Evolutionary conservation across 257 asterid species (phyloP).

Genomic region (Buddleja alternifolia): DNA sequence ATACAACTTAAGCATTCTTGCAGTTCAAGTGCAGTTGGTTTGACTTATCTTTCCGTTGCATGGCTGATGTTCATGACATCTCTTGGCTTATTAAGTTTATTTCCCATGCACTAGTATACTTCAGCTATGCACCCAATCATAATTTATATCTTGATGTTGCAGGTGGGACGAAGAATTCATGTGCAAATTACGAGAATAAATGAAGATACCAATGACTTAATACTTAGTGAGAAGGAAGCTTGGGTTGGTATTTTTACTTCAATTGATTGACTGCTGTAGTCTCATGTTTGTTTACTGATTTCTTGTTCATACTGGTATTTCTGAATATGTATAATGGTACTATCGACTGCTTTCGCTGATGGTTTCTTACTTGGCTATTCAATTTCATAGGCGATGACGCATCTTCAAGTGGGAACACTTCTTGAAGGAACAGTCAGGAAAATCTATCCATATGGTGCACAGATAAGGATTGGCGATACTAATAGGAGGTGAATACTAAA

Average conservation of each 20-base stretch:
- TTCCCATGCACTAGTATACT: not conserved
- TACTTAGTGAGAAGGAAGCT: slow-evolving; percentile 92
- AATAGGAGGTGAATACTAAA: slow-evolving; percentile 72
- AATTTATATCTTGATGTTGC: slow-evolving; percentile 30
- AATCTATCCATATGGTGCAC: slow-evolving; percentile 87
- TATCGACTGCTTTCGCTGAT: slow-evolving; percentile 10
- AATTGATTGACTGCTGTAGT: slow-evolving; percentile 18
- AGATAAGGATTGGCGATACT: slow-evolving; percentile 83
- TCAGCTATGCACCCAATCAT: not conserved
- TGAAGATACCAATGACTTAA: slow-evolving; percentile 87
- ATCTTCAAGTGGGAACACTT: slow-evolving; percentile 85
- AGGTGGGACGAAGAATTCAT: slow-evolving; percentile 83
- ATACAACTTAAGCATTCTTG: no score
- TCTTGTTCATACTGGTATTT: slow-evolving; percentile 1
- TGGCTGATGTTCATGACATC: not conserved
- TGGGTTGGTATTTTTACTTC: slow-evolving; percentile 58
- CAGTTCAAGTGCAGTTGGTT: not conserved
- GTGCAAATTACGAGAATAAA: slow-evolving; percentile 83
- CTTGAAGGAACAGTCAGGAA: slow-evolving; percentile 67
- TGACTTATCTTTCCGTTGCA: slow-evolving; percentile 12
- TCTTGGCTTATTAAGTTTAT: slow-evolving; percentile 18
- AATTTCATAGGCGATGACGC: slow-evolving; percentile 53
- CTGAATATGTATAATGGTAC: not conserved
- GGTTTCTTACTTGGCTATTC: slow-evolving; percentile 26
- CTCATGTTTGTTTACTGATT: slow-evolving; percentile 19